Conservation (phyloP, 2,329 filamentous ascomycete species). For the Aurifilum marmelostoma region DNA sequence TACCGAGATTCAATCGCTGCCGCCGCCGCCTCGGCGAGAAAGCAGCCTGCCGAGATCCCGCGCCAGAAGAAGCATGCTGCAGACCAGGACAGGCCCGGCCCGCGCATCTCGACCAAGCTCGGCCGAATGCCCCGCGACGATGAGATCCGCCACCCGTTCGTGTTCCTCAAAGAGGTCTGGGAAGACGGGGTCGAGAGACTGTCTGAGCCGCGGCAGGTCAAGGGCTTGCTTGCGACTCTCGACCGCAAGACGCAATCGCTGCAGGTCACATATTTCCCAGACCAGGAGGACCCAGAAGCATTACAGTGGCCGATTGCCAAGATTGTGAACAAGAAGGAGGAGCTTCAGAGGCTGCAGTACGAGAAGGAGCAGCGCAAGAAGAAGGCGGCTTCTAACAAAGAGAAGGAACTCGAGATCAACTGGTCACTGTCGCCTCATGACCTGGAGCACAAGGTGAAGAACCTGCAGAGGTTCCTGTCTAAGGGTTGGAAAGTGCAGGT, state of each 20-base stretch:
- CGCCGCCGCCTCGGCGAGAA: background rate
- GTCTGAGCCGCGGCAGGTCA: slow-evolving; percentile 44
- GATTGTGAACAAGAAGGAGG: slow-evolving; percentile 62
- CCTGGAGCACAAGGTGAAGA: slow-evolving; percentile 69
- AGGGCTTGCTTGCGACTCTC: slow-evolving; percentile 46
- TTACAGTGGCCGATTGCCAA: slow-evolving; percentile 66
- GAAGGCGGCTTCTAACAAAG: slow-evolving; percentile 44
- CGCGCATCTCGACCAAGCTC: slow-evolving; percentile 27
- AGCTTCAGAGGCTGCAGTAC: slow-evolving; percentile 46
- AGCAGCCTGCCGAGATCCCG: background rate
- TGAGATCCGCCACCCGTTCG: slow-evolving; percentile 48
- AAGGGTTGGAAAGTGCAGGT: slow-evolving; percentile 80
- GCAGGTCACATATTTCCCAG: slow-evolving; percentile 46
- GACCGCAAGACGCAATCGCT: slow-evolving; percentile 43
- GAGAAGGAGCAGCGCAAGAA: slow-evolving; percentile 49
- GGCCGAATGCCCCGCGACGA: slow-evolving; percentile 46
- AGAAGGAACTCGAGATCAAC: slow-evolving; percentile 85
- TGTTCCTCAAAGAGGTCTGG: slow-evolving; percentile 43
- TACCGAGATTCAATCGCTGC: background rate
- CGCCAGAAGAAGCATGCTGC: background rate
- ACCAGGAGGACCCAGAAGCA: slow-evolving; percentile 35
- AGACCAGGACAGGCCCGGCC: slow-evolving; percentile 35
- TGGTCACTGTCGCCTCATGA: slow-evolving; percentile 84
- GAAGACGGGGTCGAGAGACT: slow-evolving; percentile 43
- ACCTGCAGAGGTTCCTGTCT: slow-evolving; percentile 68